Percentiles rank a stretch among this genome's conserved stretches.
Conservation (phyloP, 2,329 filamentous ascomycete species). For the Paecilomyces sp. region DNA sequence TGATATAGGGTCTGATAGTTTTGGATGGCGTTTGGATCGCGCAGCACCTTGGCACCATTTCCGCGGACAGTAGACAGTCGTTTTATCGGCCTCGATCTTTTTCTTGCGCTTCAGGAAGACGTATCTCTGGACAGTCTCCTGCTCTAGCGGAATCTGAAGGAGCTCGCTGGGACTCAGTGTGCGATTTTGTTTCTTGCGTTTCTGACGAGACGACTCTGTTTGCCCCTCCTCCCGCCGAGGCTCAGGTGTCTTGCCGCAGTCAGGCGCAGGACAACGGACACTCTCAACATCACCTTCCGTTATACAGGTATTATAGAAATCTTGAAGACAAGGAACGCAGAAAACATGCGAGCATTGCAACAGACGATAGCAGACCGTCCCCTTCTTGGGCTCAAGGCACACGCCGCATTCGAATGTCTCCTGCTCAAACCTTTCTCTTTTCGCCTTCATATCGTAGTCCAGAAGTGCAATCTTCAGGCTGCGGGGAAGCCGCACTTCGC, state of each 20-base stretch:
- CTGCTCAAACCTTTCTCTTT: constrained; percentile 67
- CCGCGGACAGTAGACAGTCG: constrained; percentile 85
- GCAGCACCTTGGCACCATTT: constrained; percentile 89
- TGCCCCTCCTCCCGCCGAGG: constrained; percentile 5
- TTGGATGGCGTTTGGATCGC: constrained; percentile 64
- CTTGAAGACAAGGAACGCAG: constrained; percentile 76
- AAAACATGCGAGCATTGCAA: constrained; percentile 85
- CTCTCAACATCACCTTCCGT: constrained; percentile 71
- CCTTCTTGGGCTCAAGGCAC: constrained; percentile 89
- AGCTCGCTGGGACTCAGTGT: constrained; percentile 78
- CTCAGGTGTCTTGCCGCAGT: constrained; percentile 57
- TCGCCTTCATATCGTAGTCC: constrained; percentile 69
- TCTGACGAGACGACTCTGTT: constrained; percentile 24
- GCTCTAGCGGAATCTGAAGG: constrained; percentile 64
- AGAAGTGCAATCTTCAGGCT: constrained; percentile 62
- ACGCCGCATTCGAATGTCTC: constrained; percentile 84
- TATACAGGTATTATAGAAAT: constrained; percentile 86
- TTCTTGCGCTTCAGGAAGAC: constrained; percentile 87
- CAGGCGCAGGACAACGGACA: constrained; percentile 72
- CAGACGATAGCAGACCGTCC: constrained; percentile 71
- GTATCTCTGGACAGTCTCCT: constrained; percentile 73
- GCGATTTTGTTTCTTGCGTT: constrained; percentile 55
- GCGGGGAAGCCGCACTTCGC: constrained; percentile 41
- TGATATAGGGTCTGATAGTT: constrained; percentile 60
- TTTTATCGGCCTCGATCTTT: constrained; percentile 83